Percentiles rank a stretch among this genome's conserved stretches.
These are phyloP conservation scores for Diutina neorugosa DNA, from an alignment of 1,139 yeast genomes.

Conservation along the genomic window DNA sequence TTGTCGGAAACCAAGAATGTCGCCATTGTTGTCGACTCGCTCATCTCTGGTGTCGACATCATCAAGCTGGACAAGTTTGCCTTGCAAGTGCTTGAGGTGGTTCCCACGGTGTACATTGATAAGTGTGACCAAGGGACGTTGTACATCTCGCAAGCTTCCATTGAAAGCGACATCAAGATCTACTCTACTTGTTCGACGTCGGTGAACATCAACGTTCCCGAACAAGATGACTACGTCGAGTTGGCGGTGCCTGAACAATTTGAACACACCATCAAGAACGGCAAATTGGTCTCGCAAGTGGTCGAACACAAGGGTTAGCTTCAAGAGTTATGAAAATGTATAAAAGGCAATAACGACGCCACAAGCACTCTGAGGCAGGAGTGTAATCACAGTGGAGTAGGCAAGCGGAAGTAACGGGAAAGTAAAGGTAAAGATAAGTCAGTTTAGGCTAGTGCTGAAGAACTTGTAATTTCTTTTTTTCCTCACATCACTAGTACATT, in stretches of 20 bases:
- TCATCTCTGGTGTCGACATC: slow-evolving; percentile 80
- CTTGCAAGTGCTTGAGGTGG: slow-evolving; percentile 65
- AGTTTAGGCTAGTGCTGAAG: too few relatives aligned
- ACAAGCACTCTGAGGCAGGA: too few relatives aligned
- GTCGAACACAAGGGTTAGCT: slow-evolving; percentile 34
- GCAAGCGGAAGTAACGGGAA: too few relatives aligned
- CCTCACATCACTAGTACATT: neutral
- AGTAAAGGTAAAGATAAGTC: too few relatives aligned
- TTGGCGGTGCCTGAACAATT: slow-evolving; percentile 83
- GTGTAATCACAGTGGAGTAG: neutral
- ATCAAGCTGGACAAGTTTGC: slow-evolving; percentile 78
- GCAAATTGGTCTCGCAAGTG: slow-evolving; percentile 30
- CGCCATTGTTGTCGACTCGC: slow-evolving; percentile 71
- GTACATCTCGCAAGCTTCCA: slow-evolving; percentile 60
- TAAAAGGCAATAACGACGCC: neutral
- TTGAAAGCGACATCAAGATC: slow-evolving; percentile 51
- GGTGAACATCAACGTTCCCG: slow-evolving; percentile 71
- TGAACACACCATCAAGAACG: slow-evolving; percentile 39
- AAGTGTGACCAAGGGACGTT: slow-evolving; percentile 80
- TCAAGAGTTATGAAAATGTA: neutral
- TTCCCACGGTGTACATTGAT: slow-evolving; percentile 79
- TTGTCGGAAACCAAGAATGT: slow-evolving; percentile 59
- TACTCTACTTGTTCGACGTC: slow-evolving; percentile 80
- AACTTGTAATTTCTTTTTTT: neutral
- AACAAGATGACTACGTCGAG: slow-evolving; percentile 55